These are phyloP conservation scores for Solanum hybrid DNA, from an alignment of 305 asterid species.

Conservation along the genomic window DNA sequence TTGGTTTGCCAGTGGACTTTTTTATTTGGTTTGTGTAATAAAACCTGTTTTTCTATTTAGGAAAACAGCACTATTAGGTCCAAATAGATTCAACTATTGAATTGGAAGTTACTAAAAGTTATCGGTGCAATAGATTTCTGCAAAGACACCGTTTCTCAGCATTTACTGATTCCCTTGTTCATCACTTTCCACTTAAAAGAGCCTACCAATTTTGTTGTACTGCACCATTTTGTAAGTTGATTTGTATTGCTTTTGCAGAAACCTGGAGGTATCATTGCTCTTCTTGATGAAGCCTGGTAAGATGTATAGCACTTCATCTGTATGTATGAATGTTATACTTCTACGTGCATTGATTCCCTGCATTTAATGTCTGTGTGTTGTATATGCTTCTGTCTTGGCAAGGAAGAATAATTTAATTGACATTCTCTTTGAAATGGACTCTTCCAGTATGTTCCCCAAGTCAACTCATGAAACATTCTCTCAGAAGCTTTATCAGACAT, in stretches of 20 bases:
- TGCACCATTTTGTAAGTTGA: neutral
- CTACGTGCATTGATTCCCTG: neutral
- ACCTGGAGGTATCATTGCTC: constrained; percentile 96
- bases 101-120: neutral
- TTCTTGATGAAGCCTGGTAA: constrained; percentile 98
- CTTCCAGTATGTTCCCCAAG: constrained; percentile 94
- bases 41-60: neutral
- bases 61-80: neutral
- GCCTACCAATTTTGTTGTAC: neutral
- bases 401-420: constrained; percentile 7
- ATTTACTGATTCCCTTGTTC: neutral
- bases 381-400: neutral
- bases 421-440: constrained; percentile 13
- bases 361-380: neutral
- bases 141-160: neutral
- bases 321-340: neutral
- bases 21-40: neutral
- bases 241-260: constrained; percentile 44
- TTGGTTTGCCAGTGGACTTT: neutral
- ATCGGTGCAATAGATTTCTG: neutral
- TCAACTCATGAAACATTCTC: constrained; percentile 91
- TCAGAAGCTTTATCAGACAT: constrained; percentile 90
- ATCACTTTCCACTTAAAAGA: neutral
- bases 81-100: neutral
- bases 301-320: neutral